Base-by-base conservation (phyloP, 2,329 filamentous ascomycete species). In the Diaporthe humulicola region DNA sequence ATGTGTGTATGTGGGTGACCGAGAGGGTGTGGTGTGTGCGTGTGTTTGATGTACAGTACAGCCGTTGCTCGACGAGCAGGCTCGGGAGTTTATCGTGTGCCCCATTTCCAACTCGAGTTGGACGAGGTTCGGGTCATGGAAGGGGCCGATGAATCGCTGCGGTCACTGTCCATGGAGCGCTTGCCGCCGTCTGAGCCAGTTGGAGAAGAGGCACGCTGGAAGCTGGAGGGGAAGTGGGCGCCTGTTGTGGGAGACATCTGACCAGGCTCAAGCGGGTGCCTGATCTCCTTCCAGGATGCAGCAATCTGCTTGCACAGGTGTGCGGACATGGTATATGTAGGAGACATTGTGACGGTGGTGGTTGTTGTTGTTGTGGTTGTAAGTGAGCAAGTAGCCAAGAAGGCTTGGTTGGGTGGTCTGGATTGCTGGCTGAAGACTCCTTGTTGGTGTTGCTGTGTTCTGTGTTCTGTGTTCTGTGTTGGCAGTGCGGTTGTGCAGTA, bases 241-340 rank as follows among this genome's bases (percentile, higher is more conserved):
- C 75, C 80, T 77, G 77, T 76, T 19, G 57, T 56, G 67, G 79
- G 82, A 78, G 77, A 80, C 3, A 78, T 77, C 66, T 69, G 54
- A 45, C 69, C 75, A 7, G 75, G 61, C 75, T 76, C 73, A 30
- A 76, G 70, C 38, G 83, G 81, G 77, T 87, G 85, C 77, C 85
- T 86, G 60, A 86, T 82, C 79, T 90, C 87, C 77, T 86, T 86
- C 88, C 89, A 91, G n/a, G 89, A 90, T 70, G 87, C 85, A 84
- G 87, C 89, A 83, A 91, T 88, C 79, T 90, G 86, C 82, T 89
- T 90, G 88, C 88, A 89, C 82, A 91, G 83, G 79, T 91, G 89
- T 78, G 89, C 88, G 22, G 89, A 90, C 86, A 91, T 90, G 77
- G 89, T 90, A 84, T 91, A 89, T 50, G 89, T 90, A 69, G 88